Percentiles rank a stretch among this genome's conserved stretches.
Evolutionary conservation across 2,329 filamentous ascomycete species (phyloP).

Genomic region (Paraphoma sp.): DNA sequence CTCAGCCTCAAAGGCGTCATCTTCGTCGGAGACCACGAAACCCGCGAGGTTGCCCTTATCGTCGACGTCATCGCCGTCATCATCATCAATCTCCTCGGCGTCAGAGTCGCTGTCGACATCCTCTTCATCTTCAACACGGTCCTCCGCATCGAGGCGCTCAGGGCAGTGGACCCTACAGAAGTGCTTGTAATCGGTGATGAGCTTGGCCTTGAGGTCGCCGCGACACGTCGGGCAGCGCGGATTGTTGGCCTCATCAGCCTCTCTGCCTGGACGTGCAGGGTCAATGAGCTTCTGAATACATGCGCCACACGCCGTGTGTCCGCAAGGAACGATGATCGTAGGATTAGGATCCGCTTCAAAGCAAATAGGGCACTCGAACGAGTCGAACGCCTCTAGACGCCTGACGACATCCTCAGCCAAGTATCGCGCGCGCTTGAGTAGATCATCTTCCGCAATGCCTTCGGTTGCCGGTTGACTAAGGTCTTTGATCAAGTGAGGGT

Average conservation of each 20-base stretch:
- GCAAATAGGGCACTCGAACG: slow-evolving; percentile 83
- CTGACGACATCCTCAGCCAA: slow-evolving; percentile 67
- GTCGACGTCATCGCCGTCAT: slow-evolving; percentile 55
- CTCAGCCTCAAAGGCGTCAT: slow-evolving; percentile 15
- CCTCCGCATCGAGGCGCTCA: slow-evolving; percentile 50
- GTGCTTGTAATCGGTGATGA: slow-evolving; percentile 74
- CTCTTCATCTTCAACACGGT: slow-evolving; percentile 25
- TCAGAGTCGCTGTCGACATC: slow-evolving; percentile 50
- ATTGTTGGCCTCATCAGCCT: slow-evolving; percentile 63
- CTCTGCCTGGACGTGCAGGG: slow-evolving; percentile 54
- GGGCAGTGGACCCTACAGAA: slow-evolving; percentile 78
- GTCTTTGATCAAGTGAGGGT: slow-evolving; percentile 74
- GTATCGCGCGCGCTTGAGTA: slow-evolving; percentile 67
- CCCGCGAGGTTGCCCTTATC: slow-evolving; percentile 52
- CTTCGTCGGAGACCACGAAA: slow-evolving; percentile 62
- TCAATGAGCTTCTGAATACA: slow-evolving; percentile 76
- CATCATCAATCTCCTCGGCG: slow-evolving; percentile 45
- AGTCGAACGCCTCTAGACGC: slow-evolving; percentile 67
- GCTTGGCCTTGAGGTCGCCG: slow-evolving; percentile 67
- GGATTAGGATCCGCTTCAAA: slow-evolving; percentile 78
- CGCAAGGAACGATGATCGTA: slow-evolving; percentile 80
- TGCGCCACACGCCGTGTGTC: slow-evolving; percentile 78
- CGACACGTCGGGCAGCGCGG: slow-evolving; percentile 81
- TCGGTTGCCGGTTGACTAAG: slow-evolving; percentile 70
- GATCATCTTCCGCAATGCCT: slow-evolving; percentile 59